These are phyloP conservation scores for thale cress (Arabidopsis thaliana) DNA, from an alignment of 345 rosid species.

Conservation along the genomic window TAIR10.1 NC_003074.8:22770001-22770500, in stretches of 20 bases:
- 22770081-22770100: conserved; percentile 60
- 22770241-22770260: conserved; percentile 66
- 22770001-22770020: conserved; percentile 68
- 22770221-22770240: conserved; percentile 67
- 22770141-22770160: conserved; percentile 68
- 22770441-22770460: conserved; percentile 48
- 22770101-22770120: conserved; percentile 66
- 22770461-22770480: conserved; percentile 56
- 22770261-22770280: conserved; percentile 65
- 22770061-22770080: conserved; percentile 54
- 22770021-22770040: conserved; percentile 77
- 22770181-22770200: conserved; percentile 45
- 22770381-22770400: conserved; percentile 64
- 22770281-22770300: conserved; percentile 63
- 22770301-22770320: conserved; percentile 65
- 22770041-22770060: conserved; percentile 65
- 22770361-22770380: conserved; percentile 63
- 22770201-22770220: conserved; percentile 54
- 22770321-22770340: conserved; percentile 58
- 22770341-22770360: conserved; percentile 50
- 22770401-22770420: conserved; percentile 53
- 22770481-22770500: conserved; percentile 52
- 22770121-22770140: conserved; percentile 85
- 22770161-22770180: conserved; percentile 66
- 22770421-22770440: conserved; percentile 55